These are phyloP conservation scores for Leucocoprinus leucothites DNA, from an alignment of 768 basidiomycete species.

Conservation along the genomic window DNA sequence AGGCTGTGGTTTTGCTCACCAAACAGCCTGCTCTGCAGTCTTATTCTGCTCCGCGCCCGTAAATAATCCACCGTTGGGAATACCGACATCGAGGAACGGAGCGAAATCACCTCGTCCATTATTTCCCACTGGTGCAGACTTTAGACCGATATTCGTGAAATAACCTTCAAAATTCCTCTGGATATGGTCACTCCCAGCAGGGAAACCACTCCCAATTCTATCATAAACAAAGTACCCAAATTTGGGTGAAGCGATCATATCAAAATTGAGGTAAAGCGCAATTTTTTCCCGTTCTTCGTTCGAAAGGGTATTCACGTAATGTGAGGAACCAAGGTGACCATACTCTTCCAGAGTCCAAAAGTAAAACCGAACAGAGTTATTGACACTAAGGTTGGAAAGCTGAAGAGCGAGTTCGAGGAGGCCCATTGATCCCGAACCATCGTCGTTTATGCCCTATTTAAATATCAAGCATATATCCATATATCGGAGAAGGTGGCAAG, in stretches of 20 bases:
- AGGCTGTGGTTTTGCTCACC: constrained; percentile 14
- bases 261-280: constrained; percentile 32
- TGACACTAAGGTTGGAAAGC: constrained; percentile 23
- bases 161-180: constrained; percentile 27
- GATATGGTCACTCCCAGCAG: constrained; percentile 27
- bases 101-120: constrained; percentile 27
- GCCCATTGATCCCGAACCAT: constrained; percentile 27
- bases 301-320: constrained; percentile 26
- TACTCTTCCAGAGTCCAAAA: constrained; percentile 32
- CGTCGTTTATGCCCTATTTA: constrained; percentile 27
- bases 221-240: constrained; percentile 26
- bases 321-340: constrained; percentile 26
- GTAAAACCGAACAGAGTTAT: constrained; percentile 28
- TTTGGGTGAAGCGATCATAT: constrained; percentile 33
- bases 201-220: constrained; percentile 27
- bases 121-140: constrained; percentile 22
- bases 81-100: constrained; percentile 29
- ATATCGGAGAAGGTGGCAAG: not conserved
- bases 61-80: constrained; percentile 27
- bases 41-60: constrained; percentile 29
- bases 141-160: constrained; percentile 18
- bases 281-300: constrained; percentile 23
- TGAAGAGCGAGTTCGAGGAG: constrained; percentile 27
- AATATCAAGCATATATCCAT: not conserved
- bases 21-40: constrained; percentile 22